Evolutionary conservation across 768 basidiomycete genomes (phyloP), one percentile per base, ranked within the genome.

Genomic region (Boletales sp.): DNA sequence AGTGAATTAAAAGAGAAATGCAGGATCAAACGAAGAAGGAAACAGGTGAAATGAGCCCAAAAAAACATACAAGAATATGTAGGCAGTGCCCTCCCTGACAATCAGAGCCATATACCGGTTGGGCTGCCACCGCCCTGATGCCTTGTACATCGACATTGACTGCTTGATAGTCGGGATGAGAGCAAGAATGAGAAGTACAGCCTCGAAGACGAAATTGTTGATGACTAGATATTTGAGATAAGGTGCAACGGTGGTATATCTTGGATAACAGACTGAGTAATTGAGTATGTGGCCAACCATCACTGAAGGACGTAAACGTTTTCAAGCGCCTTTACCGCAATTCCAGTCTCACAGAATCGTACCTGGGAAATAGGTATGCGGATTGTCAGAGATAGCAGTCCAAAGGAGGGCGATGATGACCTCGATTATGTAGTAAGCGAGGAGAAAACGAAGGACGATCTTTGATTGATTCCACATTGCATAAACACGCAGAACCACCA

Each of bases 401-500:
- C 19, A 35, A 18, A 49, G 29, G 14, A 43, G 3, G 19, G n/a
- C 1, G 19, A 31, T 27, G 19, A 43, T 24, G 4, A 12, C 39
- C n/a, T 18, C 29, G n/a, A 29, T 36, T 29, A 44, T 15, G 18
- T 44, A 50, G 13, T 39, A 7, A 5, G 8, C 13, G 10, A 50
- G 36, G 18, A 44, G 21, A 19, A 44, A 21, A 21, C 29, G 13
- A 17, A 44, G 42, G 5, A 50, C 14, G 9, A 24, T 31, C 41
- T 15, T 50, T 15, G 48, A 50, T n/a, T 12, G 38, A 21, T 39
- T 11, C 38, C 38, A 39, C 38, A 39, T 21, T 21, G 38, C 34
- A 34, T 38, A 38, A n/a, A 38, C 37, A 12, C 37, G 37, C 15
- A 49, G 48, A 9, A 49, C 38, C 27, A 49, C 43, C 29, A 49